A percentile compares a stretch with the other conserved stretches of the same genome.
phyloP scores from a whole-genome alignment of 129 eudicot genomes.

The Oenanthe sinensis region DNA sequence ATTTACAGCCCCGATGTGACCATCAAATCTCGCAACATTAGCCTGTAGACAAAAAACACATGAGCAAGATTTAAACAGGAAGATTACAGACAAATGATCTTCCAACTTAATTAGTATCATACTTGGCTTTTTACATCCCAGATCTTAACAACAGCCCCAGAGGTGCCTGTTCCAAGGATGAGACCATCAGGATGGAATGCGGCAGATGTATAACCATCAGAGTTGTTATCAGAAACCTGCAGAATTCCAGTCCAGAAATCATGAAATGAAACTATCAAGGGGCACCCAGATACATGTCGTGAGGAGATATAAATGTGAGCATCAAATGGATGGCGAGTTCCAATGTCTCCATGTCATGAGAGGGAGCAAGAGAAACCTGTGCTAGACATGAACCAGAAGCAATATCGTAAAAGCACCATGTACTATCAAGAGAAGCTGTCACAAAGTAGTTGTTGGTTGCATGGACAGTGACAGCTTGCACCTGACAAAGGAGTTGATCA shows the following conservation, averaged over 20 bases:
- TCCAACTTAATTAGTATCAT: background rate
- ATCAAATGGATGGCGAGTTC: background rate
- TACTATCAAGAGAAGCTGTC: conserved; percentile 79
- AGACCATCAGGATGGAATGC: conserved; percentile 99
- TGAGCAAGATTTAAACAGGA: background rate
- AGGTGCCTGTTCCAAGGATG: conserved; percentile 96
- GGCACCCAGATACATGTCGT: background rate
- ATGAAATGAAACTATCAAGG: background rate
- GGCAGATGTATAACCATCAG: conserved; percentile 91
- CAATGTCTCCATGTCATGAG: background rate
- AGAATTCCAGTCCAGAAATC: conserved; percentile 5
- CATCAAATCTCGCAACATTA: conserved; percentile 91
- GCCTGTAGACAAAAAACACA: conserved; percentile 33
- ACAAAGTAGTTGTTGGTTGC: conserved; percentile 91
- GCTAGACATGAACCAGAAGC: conserved; percentile 82
- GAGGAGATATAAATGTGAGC: background rate
- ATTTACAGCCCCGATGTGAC: conserved; percentile 69
- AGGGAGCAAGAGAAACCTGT: conserved; percentile 42
- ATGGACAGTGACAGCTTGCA: conserved; percentile 92
- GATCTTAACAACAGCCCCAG: conserved; percentile 70
- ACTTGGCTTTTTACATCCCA: conserved; percentile 99
- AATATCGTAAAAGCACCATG: conserved; percentile 96
- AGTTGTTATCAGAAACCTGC: conserved; percentile 72
- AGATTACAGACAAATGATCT: background rate
- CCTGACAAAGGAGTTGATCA: conserved; percentile 36